Evolutionary conservation across 352 stramenopile species (phyloP), one percentile per base, ranked within the genome.

Genomic region (Saprolegnia diclina): DNA sequence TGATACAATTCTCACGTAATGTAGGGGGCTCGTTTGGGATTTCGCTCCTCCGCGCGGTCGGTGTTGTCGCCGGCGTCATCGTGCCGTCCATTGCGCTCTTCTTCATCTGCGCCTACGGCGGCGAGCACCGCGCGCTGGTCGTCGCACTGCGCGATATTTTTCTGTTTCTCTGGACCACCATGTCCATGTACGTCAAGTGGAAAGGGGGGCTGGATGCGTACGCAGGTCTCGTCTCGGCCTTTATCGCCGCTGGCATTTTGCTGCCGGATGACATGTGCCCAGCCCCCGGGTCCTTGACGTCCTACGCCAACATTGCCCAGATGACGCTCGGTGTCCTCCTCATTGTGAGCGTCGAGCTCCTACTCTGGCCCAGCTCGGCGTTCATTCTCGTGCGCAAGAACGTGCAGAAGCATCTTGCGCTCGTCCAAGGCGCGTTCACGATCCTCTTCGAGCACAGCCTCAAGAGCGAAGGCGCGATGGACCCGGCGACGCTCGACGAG

Each of bases 11-110:
- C 24, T 59, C 3, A 59, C 24, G 9, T 59, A 1, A 3, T 3
- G 10, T 62, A 69, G 63, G 63, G 0, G 83, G 85, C 13, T 91
- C 82, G 0, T 93, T 93, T 65, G 84, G 81, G n/a, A 77, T 89
- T 16, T 91, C 85, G 0, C 79, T 90, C 71, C 90, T 90, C n/a
- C 85, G 85, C 71, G 85, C 91, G 10, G 85, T 76, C 16, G 85
- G 85, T 54, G 83, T 94, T 65, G 82, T 94, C n/a, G 85, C 85
- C 0, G 85, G 83, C 4, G 90, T 81, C 71, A 82, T 94, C 38
- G 76, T 94, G 63, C 85, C 85, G 24, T 94, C 85, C 18, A 82
- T 94, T 0, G 89, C 90, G 64, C 81, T 90, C 78, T 91, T 93
- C 68, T 91, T 91, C 71, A 85, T 91, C 54, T 69, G 63, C 71